Percentiles rank a stretch among this genome's conserved stretches.
Evolutionary conservation across 139 green algal genomes (phyloP).

Genomic region (Mesotaenium endlicherianum): DNA sequence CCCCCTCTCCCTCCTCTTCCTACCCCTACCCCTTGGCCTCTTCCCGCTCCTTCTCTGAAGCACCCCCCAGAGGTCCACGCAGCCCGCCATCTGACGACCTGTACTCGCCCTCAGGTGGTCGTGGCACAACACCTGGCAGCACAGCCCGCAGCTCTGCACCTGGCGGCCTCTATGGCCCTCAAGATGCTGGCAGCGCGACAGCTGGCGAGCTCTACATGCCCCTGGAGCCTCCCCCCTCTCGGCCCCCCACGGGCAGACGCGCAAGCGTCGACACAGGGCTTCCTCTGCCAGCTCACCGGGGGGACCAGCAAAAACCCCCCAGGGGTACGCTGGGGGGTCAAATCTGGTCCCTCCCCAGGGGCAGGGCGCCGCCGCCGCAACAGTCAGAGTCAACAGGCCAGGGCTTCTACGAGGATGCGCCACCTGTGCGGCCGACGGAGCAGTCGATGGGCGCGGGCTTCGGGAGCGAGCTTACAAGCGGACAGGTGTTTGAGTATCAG

Average conservation of each 20-base stretch:
- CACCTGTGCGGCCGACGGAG: no score
- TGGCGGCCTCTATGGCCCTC: not conserved
- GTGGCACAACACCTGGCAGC: not conserved
- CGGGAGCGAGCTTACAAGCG: no score
- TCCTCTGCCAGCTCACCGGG: no score
- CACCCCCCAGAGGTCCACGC: not conserved
- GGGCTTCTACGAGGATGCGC: no score
- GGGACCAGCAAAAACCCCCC: no score
- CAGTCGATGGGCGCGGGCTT: no score
- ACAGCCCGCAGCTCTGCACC: not conserved
- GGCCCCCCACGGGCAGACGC: not conserved
- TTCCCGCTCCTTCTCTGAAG: not conserved
- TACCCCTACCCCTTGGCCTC: not conserved
- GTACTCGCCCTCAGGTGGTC: not conserved
- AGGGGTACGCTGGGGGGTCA: no score
- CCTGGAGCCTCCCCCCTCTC: not conserved
- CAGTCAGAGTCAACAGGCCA: no score
- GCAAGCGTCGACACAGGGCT: no score
- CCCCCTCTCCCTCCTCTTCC: not conserved
- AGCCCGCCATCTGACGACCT: not conserved
- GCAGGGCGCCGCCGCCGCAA: no score
- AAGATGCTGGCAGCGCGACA: not conserved
- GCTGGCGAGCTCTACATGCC: not conserved
- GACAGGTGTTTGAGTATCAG: no score
- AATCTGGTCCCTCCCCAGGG: no score